Conservation (phyloP, 768 basidiomycete species). For the Lentinula raphanica region DNA sequence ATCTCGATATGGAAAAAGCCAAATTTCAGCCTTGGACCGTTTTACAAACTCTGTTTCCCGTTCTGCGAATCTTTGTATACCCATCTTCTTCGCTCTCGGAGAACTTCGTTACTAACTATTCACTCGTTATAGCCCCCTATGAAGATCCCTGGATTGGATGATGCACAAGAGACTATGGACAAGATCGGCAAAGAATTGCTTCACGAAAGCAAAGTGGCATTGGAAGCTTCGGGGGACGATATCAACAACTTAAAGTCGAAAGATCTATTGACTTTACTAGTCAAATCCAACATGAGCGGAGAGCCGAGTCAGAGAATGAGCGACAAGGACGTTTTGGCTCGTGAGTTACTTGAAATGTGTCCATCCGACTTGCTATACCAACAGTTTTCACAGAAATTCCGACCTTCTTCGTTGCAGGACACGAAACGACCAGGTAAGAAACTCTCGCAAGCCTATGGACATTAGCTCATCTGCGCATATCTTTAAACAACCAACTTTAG, state of each 20-base stretch:
- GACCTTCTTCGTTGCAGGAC: slow-evolving; percentile 39
- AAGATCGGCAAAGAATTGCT: slow-evolving; percentile 48
- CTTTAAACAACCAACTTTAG: background rate
- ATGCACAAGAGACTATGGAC: slow-evolving; percentile 36
- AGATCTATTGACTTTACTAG: slow-evolving; percentile 55
- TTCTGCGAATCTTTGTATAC: slow-evolving; percentile 35
- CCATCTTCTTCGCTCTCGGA: slow-evolving; percentile 31
- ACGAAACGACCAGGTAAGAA: slow-evolving; percentile 32
- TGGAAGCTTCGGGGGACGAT: slow-evolving; percentile 17
- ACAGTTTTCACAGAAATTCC: slow-evolving; percentile 32
- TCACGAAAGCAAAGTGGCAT: slow-evolving; percentile 38
- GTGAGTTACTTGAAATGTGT: slow-evolving; percentile 20
- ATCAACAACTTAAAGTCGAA: slow-evolving; percentile 29
- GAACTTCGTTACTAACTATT: slow-evolving; percentile 43
- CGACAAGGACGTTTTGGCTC: slow-evolving; percentile 57
- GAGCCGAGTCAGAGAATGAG: slow-evolving; percentile 53
- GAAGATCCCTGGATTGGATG: slow-evolving; percentile 21
- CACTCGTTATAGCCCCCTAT: slow-evolving; percentile 24
- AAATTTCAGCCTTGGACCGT: slow-evolving; percentile 29
- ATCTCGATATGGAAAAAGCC: slow-evolving; percentile 12
- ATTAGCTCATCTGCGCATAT: background rate
- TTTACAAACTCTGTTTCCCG: slow-evolving; percentile 30
- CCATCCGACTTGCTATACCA: background rate
- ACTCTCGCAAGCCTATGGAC: background rate
- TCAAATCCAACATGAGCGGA: slow-evolving; percentile 60